These are phyloP conservation scores for Chionographis japonica DNA, from an alignment of 106 monocot species.

Conservation along the genomic window DNA sequence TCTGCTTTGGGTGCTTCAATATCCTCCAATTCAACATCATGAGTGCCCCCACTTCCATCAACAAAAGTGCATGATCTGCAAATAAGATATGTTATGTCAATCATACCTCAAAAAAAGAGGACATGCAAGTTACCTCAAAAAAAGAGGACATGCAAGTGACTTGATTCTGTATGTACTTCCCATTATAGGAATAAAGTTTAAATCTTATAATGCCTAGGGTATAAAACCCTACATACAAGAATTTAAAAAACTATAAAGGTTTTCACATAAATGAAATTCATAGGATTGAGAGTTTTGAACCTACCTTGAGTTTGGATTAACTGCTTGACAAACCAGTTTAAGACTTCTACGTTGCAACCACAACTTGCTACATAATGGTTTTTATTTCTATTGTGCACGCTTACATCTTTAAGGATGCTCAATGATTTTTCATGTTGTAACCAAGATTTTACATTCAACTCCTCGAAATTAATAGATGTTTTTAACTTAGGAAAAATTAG, in stretches of 20 bases:
- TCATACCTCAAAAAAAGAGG: background rate
- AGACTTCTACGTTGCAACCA: too few species aligned
- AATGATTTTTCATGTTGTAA: too few species aligned
- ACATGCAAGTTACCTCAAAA: background rate
- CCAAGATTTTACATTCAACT: too few species aligned
- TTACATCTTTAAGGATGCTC: too few species aligned
- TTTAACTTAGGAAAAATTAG: too few species aligned
- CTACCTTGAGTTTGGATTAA: too few species aligned
- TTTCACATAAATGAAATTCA: background rate
- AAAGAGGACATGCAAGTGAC: background rate
- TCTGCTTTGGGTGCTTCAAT: conserved; percentile 57
- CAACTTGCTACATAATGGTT: too few species aligned
- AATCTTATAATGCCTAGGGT: too few species aligned
- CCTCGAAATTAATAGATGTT: too few species aligned
- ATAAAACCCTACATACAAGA: too few species aligned
- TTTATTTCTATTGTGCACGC: too few species aligned
- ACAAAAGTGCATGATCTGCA: conserved; percentile 72
- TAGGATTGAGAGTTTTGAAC: background rate
- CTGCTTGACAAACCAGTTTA: too few species aligned
- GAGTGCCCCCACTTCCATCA: conserved; percentile 44
- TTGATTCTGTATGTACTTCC: background rate
- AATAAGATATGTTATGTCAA: background rate
- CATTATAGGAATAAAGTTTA: background rate
- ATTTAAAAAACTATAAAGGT: background rate
- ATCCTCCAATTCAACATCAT: conserved; percentile 58